phyloP scores from a whole-genome alignment of 306 rosid species.

The Lablab purpureus region DNA sequence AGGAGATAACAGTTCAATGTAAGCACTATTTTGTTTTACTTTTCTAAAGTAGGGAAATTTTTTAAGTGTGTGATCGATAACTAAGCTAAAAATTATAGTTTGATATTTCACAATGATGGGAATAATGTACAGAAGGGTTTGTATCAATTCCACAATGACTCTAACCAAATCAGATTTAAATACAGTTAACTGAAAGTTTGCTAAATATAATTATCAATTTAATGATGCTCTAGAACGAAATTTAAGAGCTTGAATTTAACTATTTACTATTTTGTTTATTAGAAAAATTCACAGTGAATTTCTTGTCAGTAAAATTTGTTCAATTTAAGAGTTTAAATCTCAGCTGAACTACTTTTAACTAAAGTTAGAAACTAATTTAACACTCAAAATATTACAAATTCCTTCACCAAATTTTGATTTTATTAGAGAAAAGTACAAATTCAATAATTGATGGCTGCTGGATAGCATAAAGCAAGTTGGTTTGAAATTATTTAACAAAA shows the following conservation, averaged over 20 bases:
- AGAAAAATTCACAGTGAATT: not conserved
- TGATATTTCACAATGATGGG: slow-evolving; percentile 10
- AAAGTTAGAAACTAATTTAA: not conserved
- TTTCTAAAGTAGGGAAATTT: slow-evolving; percentile 1
- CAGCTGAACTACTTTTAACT: not conserved
- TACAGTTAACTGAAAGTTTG: slow-evolving; percentile 1
- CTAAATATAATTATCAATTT: not conserved
- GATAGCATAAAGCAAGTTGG: slow-evolving; percentile 6
- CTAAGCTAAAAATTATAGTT: slow-evolving; percentile 29
- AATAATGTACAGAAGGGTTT: not conserved
- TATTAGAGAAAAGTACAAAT: slow-evolving; percentile 5
- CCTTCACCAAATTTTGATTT: not conserved
- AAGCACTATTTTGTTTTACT: not conserved
- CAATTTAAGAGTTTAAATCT: not conserved
- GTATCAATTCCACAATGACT: slow-evolving; percentile 6
- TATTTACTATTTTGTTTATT: not conserved
- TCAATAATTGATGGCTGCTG: slow-evolving; percentile 38
- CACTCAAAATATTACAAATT: not conserved
- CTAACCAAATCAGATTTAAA: not conserved
- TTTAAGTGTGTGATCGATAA: not conserved
- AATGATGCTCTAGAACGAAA: not conserved
- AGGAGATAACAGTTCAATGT: slow-evolving; percentile 51
- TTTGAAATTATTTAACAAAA: slow-evolving; percentile 23
- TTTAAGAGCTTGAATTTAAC: not conserved
- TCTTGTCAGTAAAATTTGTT: slow-evolving; percentile 17